A percentile compares a stretch with the other conserved stretches of the same genome.
Evolutionary conservation across 768 basidiomycete genomes (phyloP).

Genomic region (Favolaschia claudopus): DNA sequence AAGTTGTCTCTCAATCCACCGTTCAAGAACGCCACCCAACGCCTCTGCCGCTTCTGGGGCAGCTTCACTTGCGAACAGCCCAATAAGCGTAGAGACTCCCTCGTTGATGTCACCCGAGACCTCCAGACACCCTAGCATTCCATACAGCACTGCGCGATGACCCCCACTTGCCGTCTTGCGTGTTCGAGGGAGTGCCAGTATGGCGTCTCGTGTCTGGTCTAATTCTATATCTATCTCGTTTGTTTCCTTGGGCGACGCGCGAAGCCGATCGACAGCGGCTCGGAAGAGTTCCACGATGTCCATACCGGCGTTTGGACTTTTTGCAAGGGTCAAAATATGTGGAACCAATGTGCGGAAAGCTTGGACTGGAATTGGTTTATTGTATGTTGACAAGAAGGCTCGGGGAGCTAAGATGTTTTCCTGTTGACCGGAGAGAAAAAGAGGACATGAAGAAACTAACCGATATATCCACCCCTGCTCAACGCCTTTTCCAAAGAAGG

Average conservation of each 20-base stretch:
- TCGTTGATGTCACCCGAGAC: constrained; percentile 56
- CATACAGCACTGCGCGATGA: constrained; percentile 82
- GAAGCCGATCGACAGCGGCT: constrained; percentile 10
- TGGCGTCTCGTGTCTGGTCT: constrained; percentile 59
- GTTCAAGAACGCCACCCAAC: constrained; percentile 9
- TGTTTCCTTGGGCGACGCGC: constrained; percentile 44
- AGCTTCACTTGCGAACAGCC: constrained; percentile 26
- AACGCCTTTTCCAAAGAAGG: constrained; percentile 22
- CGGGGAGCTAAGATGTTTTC: constrained; percentile 9
- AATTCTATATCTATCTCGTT: constrained; percentile 48
- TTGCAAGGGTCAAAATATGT: constrained; percentile 21
- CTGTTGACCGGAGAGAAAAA: not conserved
- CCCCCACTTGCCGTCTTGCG: constrained; percentile 91
- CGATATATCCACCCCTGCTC: constrained; percentile 5
- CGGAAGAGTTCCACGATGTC: constrained; percentile 24
- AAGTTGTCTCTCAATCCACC: constrained; percentile 22
- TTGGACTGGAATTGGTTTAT: constrained; percentile 9
- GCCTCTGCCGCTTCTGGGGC: constrained; percentile 23
- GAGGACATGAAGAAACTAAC: not conserved
- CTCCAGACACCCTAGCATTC: constrained; percentile 68
- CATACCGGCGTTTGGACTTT: constrained; percentile 16
- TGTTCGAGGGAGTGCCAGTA: constrained; percentile 76
- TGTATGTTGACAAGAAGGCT: constrained; percentile 21
- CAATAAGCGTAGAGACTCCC: constrained; percentile 47
- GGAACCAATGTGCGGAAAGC: constrained; percentile 19